Evolutionary conservation across 1,284 basidiomycete genomes (phyloP).

Genomic region (Microstroma glucosiphilum): DNA sequence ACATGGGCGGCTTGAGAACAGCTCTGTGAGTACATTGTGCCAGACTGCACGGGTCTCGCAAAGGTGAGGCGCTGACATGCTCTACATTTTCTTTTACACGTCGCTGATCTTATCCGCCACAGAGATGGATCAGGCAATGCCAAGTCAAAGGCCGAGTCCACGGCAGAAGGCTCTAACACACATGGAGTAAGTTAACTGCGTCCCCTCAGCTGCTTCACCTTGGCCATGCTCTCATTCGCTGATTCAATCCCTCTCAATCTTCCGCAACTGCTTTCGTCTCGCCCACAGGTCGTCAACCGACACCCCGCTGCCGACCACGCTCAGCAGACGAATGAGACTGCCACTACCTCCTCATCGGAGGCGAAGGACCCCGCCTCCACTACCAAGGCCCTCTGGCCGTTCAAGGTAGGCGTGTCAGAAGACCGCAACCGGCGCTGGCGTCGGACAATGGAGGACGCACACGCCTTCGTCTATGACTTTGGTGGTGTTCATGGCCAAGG

Average conservation of each 20-base stretch:
- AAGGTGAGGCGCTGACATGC: not conserved
- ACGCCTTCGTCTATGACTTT: slow-evolving; percentile 91
- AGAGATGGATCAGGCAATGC: slow-evolving; percentile 56
- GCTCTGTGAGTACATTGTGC: not conserved
- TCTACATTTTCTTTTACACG: not conserved
- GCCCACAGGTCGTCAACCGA: slow-evolving; percentile 18
- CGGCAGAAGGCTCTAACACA: slow-evolving; percentile 65
- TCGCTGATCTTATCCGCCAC: slow-evolving; percentile 1
- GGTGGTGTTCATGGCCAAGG: slow-evolving; percentile 84
- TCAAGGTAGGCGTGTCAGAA: slow-evolving; percentile 77
- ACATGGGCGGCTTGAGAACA: not conserved
- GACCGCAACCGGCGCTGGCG: slow-evolving; percentile 76
- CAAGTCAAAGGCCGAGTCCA: slow-evolving; percentile 67
- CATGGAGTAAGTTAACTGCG: slow-evolving; percentile 60
- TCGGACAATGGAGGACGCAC: slow-evolving; percentile 94
- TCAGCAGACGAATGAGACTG: not conserved
- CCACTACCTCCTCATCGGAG: slow-evolving; percentile 1
- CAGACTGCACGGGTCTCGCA: not conserved
- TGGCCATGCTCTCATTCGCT: not conserved
- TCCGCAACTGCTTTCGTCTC: slow-evolving; percentile 17
- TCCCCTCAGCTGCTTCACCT: slow-evolving; percentile 1
- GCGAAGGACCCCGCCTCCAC: slow-evolving; percentile 52
- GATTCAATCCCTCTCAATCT: too few species aligned
- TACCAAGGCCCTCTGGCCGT: slow-evolving; percentile 38
- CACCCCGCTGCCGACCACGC: slow-evolving; percentile 29